Evolutionary conservation across 768 basidiomycete species (phyloP).

Genomic region (Suillus spraguei): DNA sequence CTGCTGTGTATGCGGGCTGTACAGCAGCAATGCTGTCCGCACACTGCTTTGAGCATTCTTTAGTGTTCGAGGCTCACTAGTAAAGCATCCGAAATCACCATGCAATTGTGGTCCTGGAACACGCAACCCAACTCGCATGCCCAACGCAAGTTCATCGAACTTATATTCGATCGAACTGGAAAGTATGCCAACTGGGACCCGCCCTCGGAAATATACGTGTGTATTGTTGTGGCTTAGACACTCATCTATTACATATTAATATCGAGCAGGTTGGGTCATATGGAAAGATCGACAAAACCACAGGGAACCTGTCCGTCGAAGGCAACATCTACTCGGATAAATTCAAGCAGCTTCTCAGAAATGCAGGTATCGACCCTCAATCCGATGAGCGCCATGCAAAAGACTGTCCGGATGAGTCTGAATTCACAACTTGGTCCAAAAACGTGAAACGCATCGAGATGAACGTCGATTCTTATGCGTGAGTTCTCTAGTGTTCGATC

Average conservation of each 20-base stretch:
- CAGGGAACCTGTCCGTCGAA: slow-evolving; percentile 25
- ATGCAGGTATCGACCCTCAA: not conserved
- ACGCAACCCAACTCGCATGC: slow-evolving; percentile 5
- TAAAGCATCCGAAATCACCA: not conserved
- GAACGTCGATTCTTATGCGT: slow-evolving; percentile 13
- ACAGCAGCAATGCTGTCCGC: no score
- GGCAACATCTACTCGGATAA: slow-evolving; percentile 18
- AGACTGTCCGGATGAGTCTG: slow-evolving; percentile 12
- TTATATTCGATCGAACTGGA: slow-evolving; percentile 23
- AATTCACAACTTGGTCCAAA: slow-evolving; percentile 16
- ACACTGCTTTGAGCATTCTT: no score
- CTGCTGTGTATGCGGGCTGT: no score
- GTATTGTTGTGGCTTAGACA: not conserved
- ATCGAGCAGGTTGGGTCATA: slow-evolving; percentile 22
- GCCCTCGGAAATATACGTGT: slow-evolving; percentile 23
- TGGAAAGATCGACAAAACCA: slow-evolving; percentile 24
- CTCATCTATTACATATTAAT: not conserved
- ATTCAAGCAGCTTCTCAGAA: not conserved
- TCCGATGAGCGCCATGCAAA: slow-evolving; percentile 14
- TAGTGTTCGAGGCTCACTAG: no score
- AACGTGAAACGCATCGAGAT: slow-evolving; percentile 14
- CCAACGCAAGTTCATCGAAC: slow-evolving; percentile 30
- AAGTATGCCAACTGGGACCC: slow-evolving; percentile 35
- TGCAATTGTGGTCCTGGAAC: slow-evolving; percentile 2
- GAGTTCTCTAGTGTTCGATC: slow-evolving; percentile 1